Base-by-base conservation (phyloP, 129 eudicot genomes). In the Artemisia tridentata region DNA sequence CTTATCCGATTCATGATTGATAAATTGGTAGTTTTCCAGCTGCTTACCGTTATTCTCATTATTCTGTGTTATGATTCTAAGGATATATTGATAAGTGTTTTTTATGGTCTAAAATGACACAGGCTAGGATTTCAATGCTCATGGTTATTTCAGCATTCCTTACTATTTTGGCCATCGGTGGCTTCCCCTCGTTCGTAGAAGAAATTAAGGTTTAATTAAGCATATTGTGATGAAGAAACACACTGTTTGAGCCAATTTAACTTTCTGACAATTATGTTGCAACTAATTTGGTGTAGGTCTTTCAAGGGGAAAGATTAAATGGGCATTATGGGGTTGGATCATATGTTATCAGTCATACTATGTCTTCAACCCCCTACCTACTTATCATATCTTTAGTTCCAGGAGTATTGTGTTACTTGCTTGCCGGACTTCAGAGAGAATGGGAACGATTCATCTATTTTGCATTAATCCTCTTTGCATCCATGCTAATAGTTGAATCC, bases 111-210 rank as follows among this genome's bases (percentile, higher is more conserved):
- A 17, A 25, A 56, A 55, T 45, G 65, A 31, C 75, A 41, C 86
- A 91, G 96, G 86, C 79, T 20, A 82, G 91, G 85, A 86, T 84
- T 25, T 74, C 89, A 51, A 68, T 87, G 84, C 85, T 88, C 72
- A 82, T 81, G 86, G 86, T 78, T 78, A 87, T 91, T 7, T 81
- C 87, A 62, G 68, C 88, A 8, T 86, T 91, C 69, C 71, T 91
- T 48, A 86, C 97, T 2, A 75, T 88, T 17, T 88, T 88, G 90
- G 85, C 89, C 15, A 84, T 91, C 27, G 93, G 97, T 1, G 93
- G 97, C 14, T 91, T 91, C 74, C 97, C 97, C 57, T 91, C 97
- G 1, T 88, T 91, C 56, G 85, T 91, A 4, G 93, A 91, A 74
- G 97, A 91, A 74, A 76, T 91, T 79, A 91, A 91, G 91, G 97